Conservation (phyloP, 306 rosid genomes). For the Hippophae tibetana region DNA sequence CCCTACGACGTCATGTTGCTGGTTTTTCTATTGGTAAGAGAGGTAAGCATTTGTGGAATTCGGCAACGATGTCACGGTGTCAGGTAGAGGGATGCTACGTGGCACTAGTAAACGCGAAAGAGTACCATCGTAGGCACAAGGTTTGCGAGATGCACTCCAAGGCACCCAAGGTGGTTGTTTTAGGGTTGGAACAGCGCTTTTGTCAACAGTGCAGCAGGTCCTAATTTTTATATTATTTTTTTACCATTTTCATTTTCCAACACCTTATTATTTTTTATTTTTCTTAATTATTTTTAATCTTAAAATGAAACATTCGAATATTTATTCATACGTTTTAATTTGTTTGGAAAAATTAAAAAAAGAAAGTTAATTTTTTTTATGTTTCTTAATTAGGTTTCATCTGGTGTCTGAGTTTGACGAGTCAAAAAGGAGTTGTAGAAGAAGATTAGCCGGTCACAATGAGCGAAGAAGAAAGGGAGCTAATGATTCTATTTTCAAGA, state of each 20-base stretch:
- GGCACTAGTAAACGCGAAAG: slow-evolving; percentile 68
- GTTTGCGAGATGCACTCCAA: slow-evolving; percentile 93
- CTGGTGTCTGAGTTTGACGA: slow-evolving; percentile 80
- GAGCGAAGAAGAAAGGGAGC: slow-evolving; percentile 90
- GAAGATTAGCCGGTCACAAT: slow-evolving; percentile 96
- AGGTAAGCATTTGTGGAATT: slow-evolving; percentile 13
- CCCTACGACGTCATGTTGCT: slow-evolving; percentile 20
- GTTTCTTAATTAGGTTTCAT: slow-evolving; percentile 51
- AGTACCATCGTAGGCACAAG: slow-evolving; percentile 87
- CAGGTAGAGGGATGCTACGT: slow-evolving; percentile 96
- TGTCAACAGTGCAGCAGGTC: slow-evolving; percentile 99
- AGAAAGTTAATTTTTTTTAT: no score
- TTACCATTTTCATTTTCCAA: not conserved
- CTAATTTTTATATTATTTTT: not conserved
- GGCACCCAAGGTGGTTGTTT: slow-evolving; percentile 72
- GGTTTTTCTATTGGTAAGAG: slow-evolving; percentile 29
- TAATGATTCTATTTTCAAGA: slow-evolving; percentile 52
- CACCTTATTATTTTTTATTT: no score
- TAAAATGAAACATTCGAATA: no score
- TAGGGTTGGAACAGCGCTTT: slow-evolving; percentile 83
- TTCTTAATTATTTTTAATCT: no score
- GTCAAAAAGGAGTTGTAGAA: slow-evolving; percentile 84
- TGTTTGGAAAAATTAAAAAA: no score
- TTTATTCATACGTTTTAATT: no score
- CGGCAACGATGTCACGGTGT: slow-evolving; percentile 48